Percentiles rank a stretch among this genome's conserved stretches.
phyloP scores from a whole-genome alignment of 2,329 filamentous ascomycete genomes.

The Exophiala alcalophila region DNA sequence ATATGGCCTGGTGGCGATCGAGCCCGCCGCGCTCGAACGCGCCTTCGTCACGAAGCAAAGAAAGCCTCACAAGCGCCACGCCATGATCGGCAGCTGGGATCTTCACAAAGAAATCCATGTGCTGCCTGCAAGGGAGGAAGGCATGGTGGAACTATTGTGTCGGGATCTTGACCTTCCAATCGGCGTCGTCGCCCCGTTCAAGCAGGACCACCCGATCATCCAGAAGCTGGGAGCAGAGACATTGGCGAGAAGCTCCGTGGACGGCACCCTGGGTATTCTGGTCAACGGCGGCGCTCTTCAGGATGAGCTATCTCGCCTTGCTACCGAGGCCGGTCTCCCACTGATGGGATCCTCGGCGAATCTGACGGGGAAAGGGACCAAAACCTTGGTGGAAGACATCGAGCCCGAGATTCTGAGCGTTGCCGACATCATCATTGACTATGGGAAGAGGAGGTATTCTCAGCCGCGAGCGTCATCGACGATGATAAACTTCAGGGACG shows the following conservation, averaged over 20 bases:
- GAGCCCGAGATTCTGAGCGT: conserved; percentile 32
- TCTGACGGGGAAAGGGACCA: conserved; percentile 34
- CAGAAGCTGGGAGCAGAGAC: conserved; percentile 22
- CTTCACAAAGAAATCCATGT: conserved; percentile 31
- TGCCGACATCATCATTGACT: conserved; percentile 36
- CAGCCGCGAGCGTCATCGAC: conserved; percentile 31
- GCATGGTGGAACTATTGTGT: conserved; percentile 28
- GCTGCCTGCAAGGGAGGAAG: conserved; percentile 20
- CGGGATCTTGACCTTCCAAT: conserved; percentile 33
- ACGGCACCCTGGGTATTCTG: conserved; percentile 33
- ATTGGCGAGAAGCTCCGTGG: conserved; percentile 23
- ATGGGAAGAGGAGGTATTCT: conserved; percentile 32
- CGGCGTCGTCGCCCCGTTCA: conserved; percentile 31
- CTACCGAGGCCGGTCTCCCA: conserved; percentile 25
- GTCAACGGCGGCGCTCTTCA: conserved; percentile 33
- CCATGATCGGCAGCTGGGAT: conserved; percentile 32
- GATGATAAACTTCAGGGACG: conserved; percentile 32
- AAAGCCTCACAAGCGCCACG: conserved; percentile 32
- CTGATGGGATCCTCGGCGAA: conserved; percentile 36
- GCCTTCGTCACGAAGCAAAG: conserved; percentile 30
- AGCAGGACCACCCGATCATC: conserved; percentile 30
- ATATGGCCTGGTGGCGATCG: conserved; percentile 31
- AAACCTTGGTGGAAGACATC: conserved; percentile 33
- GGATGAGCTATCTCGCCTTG: conserved; percentile 32
- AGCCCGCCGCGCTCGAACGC: conserved; percentile 27